A percentile compares a stretch with the other conserved stretches of the same genome.
Evolutionary conservation across 108 stramenopile genomes (phyloP).

Genomic region (Nitzschia putrida): DNA sequence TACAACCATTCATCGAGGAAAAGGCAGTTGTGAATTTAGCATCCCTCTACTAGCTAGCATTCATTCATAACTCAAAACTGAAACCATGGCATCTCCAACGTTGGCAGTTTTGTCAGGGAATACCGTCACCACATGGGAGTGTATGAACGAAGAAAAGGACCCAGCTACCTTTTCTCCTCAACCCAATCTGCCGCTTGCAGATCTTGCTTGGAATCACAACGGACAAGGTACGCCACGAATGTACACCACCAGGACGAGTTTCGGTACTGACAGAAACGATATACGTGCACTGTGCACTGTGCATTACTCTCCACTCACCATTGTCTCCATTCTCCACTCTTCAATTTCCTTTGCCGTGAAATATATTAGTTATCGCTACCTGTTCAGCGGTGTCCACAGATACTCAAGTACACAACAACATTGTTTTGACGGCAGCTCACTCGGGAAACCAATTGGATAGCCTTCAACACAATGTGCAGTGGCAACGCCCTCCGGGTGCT

Average conservation of each 20-base stretch:
- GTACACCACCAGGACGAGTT: too few species aligned
- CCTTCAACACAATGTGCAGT: slow-evolving; percentile 35
- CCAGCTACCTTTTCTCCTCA: slow-evolving; percentile 26
- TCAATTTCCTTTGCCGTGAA: background rate
- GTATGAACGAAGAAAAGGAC: slow-evolving; percentile 8
- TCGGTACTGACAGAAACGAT: background rate
- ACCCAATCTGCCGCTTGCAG: slow-evolving; percentile 17
- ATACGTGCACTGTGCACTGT: background rate
- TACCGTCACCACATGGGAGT: slow-evolving; percentile 28
- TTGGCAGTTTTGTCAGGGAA: slow-evolving; percentile 25
- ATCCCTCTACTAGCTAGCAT: too few species aligned
- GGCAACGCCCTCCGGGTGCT: slow-evolving; percentile 15
- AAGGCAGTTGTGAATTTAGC: too few species aligned
- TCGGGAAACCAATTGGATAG: slow-evolving; percentile 35
- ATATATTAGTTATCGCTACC: slow-evolving; percentile 33
- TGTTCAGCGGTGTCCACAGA: slow-evolving; percentile 33
- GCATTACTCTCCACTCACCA: background rate
- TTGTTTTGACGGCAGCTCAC: slow-evolving; percentile 26
- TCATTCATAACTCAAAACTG: background rate
- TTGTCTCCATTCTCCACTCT: background rate
- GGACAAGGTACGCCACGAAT: slow-evolving; percentile 29
- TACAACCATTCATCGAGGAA: too few species aligned
- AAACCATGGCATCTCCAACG: slow-evolving; percentile 10
- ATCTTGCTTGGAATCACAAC: slow-evolving; percentile 52
- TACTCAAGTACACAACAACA: slow-evolving; percentile 26